Conservation (phyloP, 2,329 filamentous ascomycete species). For the Neurospora sp. region DNA sequence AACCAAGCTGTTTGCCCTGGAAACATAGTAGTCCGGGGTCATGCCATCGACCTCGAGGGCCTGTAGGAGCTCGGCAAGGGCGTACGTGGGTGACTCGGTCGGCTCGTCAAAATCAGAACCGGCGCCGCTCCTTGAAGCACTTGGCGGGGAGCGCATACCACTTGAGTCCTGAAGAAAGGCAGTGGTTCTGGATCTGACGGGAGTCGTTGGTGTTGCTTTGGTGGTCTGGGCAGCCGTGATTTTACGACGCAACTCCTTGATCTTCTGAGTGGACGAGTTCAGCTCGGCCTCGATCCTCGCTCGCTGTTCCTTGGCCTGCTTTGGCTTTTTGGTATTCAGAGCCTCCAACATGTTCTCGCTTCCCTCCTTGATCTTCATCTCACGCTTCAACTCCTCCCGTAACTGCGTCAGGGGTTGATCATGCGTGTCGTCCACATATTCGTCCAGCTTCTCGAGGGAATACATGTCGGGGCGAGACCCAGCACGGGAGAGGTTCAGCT, state of each 20-base stretch:
- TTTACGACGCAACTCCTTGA: conserved; percentile 48
- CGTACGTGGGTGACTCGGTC: conserved; percentile 81
- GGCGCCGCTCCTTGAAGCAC: conserved; percentile 42
- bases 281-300: conserved; percentile 77
- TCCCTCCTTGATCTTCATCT: conserved; percentile 95
- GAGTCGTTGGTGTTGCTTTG: conserved; percentile 40
- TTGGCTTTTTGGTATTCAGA: conserved; percentile 85
- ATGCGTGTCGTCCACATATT: conserved; percentile 40
- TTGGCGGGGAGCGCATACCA: conserved; percentile 46
- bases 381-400: conserved; percentile 80
- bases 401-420: conserved; percentile 69
- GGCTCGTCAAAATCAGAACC: conserved; percentile 57
- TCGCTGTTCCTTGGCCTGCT: conserved; percentile 83
- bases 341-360: conserved; percentile 98
- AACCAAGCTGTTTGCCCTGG: conserved; percentile 83
- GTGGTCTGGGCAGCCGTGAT: conserved; percentile 49
- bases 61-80: conserved; percentile 81
- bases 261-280: conserved; percentile 71
- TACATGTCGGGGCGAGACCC: conserved; percentile 46
- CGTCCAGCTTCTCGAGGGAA: conserved; percentile 46
- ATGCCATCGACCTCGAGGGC: conserved; percentile 81
- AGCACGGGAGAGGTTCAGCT: conserved; percentile 54
- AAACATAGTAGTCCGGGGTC: conserved; percentile 90
- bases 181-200: conserved; percentile 43
- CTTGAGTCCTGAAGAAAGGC: conserved; percentile 31